Percentiles rank a stretch among this genome's conserved stretches.
Evolutionary conservation across 2,329 filamentous ascomycete genomes (phyloP).

Genomic region (Bipolaris victoriae): DNA sequence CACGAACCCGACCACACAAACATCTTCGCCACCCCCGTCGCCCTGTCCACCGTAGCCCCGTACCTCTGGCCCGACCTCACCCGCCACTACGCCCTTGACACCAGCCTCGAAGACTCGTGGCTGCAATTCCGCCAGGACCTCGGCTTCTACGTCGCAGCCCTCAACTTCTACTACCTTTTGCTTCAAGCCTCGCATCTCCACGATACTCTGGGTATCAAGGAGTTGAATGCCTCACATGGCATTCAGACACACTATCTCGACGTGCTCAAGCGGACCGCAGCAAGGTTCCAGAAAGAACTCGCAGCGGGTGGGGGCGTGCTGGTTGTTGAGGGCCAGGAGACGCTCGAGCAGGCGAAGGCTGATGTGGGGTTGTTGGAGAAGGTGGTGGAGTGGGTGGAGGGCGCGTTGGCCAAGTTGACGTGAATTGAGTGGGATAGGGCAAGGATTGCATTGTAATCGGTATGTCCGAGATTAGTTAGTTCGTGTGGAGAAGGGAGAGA

Average conservation of each 20-base stretch:
- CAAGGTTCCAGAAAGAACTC: conserved; percentile 47
- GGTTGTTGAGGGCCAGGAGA: conserved; percentile 46
- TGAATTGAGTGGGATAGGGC: no score
- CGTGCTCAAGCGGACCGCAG: conserved; percentile 50
- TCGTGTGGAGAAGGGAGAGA: no score
- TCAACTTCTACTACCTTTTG: conserved; percentile 66
- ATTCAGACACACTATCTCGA: conserved; percentile 52
- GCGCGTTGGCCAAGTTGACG: conserved; percentile 16
- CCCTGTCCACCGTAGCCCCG: conserved; percentile 56
- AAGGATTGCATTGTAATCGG: no score
- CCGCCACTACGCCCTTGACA: conserved; percentile 43
- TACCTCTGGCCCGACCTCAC: conserved; percentile 60
- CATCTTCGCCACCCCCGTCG: conserved; percentile 57
- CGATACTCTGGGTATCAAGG: conserved; percentile 53
- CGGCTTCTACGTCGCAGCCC: conserved; percentile 60
- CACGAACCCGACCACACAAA: conserved; percentile 23
- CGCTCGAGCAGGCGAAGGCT: conserved; percentile 41
- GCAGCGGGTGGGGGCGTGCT: conserved; percentile 45
- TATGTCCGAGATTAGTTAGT: no score
- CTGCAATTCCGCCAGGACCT: conserved; percentile 59
- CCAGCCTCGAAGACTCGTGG: conserved; percentile 41
- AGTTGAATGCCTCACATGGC: conserved; percentile 50
- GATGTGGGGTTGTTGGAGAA: conserved; percentile 47
- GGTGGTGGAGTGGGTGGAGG: conserved; percentile 41
- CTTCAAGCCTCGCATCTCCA: conserved; percentile 58